Evolutionary conservation across 2,329 filamentous ascomycete genomes (phyloP).

Genomic region (Rhynchosporium agropyri): DNA sequence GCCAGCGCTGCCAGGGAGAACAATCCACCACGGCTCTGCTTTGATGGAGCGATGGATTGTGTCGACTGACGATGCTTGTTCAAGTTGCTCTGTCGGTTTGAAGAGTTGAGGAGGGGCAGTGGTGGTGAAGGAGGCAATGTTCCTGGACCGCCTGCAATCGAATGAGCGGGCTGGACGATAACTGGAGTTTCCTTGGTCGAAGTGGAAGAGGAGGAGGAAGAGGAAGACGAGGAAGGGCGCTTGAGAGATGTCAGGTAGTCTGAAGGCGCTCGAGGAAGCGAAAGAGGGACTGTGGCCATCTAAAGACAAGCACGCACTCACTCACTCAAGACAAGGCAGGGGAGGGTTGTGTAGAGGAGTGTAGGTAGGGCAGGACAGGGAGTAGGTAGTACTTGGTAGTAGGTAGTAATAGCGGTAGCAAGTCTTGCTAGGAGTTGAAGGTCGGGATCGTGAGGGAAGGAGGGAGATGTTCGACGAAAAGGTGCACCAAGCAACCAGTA

Average conservation of each 20-base stretch:
- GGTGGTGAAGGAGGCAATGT: conserved; percentile 10
- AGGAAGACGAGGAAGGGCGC: conserved; percentile 15
- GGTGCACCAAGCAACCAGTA: conserved; percentile 9
- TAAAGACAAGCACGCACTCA: conserved; percentile 26
- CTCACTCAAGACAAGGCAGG: conserved; percentile 15
- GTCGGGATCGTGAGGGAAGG: background rate
- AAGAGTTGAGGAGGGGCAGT: conserved; percentile 9
- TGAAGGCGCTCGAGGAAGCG: conserved; percentile 22
- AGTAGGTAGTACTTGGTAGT: background rate
- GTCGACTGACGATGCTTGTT: conserved; percentile 38
- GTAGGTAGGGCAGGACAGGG: background rate
- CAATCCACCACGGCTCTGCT: conserved; percentile 35
- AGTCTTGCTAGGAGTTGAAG: background rate
- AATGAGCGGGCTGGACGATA: conserved; percentile 9
- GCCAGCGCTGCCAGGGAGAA: conserved; percentile 40
- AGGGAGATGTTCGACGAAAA: conserved; percentile 11
- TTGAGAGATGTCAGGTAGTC: conserved; percentile 19
- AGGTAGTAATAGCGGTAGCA: background rate
- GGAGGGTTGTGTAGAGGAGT: background rate
- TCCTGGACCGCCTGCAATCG: conserved; percentile 8
- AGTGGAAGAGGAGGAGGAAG: background rate
- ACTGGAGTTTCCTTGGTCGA: conserved; percentile 13
- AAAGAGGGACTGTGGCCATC: conserved; percentile 13
- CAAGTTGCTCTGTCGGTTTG: conserved; percentile 19
- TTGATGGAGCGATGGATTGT: conserved; percentile 32